phyloP scores from a whole-genome alignment of 2,329 filamentous ascomycete species.

The Sarocladium strictum region DNA sequence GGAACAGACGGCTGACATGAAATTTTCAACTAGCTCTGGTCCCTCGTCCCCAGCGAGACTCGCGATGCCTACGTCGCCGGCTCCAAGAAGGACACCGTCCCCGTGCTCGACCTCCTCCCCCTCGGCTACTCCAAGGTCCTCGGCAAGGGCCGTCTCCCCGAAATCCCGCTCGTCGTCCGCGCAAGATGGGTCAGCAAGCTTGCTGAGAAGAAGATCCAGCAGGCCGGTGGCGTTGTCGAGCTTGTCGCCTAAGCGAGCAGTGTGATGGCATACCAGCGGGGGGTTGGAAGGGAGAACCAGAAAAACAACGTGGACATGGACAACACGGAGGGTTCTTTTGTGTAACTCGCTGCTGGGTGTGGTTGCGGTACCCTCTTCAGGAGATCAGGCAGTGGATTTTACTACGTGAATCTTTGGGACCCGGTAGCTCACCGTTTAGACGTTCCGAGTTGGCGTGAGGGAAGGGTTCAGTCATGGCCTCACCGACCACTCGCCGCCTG shows the following conservation, averaged over 20 bases:
- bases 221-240: conserved; percentile 93
- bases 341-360: conserved; percentile 10
- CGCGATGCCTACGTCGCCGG: conserved; percentile 86
- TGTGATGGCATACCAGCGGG: background rate
- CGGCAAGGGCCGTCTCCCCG: conserved; percentile 93
- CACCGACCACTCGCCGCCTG: conserved; percentile 3
- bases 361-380: background rate
- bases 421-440: conserved; percentile 6
- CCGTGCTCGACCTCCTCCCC: conserved; percentile 94
- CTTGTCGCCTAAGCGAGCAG: conserved; percentile 66
- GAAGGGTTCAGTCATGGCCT: conserved; percentile 8
- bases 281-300: background rate
- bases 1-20: conserved; percentile 22
- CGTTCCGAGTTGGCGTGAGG: conserved; percentile 9
- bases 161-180: conserved; percentile 89
- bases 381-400: conserved; percentile 7
- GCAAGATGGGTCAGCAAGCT: conserved; percentile 93
- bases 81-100: conserved; percentile 80
- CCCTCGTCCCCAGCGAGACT: conserved; percentile 86
- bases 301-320: conserved; percentile 3
- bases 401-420: conserved; percentile 13
- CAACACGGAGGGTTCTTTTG: conserved; percentile 6
- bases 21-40: conserved; percentile 70
- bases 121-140: conserved; percentile 98
- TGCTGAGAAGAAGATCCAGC: conserved; percentile 98